Evolutionary conservation across 129 eudicot genomes (phyloP).

Genomic region (Flaveria trinervia): DNA sequence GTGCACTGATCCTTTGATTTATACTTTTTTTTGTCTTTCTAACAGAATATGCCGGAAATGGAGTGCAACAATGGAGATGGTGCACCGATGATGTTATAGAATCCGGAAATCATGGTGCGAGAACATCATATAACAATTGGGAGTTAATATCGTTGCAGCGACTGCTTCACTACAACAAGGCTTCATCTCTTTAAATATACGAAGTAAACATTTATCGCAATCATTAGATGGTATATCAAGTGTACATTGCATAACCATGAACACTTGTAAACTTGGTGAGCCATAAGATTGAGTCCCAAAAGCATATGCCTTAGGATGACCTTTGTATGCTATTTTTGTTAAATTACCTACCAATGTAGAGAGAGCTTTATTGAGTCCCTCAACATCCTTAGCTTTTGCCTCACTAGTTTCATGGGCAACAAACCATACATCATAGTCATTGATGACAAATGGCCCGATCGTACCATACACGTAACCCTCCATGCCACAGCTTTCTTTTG

Average conservation of each 20-base stretch:
- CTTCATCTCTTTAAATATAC: not conserved
- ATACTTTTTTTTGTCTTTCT: too few relatives aligned
- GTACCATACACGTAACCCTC: conserved; percentile 22
- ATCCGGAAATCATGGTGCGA: conserved; percentile 11
- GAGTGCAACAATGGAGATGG: not conserved
- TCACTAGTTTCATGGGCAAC: not conserved
- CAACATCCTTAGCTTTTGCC: not conserved
- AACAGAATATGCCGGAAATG: too few relatives aligned
- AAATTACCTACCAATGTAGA: not conserved
- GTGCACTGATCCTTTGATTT: too few relatives aligned
- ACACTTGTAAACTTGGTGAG: not conserved
- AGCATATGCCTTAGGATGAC: not conserved
- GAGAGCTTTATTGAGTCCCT: not conserved
- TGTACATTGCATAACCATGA: conserved; percentile 45
- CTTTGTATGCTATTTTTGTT: not conserved
- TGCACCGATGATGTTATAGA: not conserved
- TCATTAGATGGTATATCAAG: not conserved
- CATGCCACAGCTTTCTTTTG: conserved; percentile 28
- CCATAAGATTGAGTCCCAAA: not conserved
- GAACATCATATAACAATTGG: conserved; percentile 44
- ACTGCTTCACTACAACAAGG: conserved; percentile 20
- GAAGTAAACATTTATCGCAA: conserved; percentile 23
- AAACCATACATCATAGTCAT: conserved; percentile 1
- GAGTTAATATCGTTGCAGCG: conserved; percentile 33
- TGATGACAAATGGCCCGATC: conserved; percentile 5